Base-by-base conservation (phyloP, 73 alveolate genomes). In the Paraurostyla sp. region DNA sequence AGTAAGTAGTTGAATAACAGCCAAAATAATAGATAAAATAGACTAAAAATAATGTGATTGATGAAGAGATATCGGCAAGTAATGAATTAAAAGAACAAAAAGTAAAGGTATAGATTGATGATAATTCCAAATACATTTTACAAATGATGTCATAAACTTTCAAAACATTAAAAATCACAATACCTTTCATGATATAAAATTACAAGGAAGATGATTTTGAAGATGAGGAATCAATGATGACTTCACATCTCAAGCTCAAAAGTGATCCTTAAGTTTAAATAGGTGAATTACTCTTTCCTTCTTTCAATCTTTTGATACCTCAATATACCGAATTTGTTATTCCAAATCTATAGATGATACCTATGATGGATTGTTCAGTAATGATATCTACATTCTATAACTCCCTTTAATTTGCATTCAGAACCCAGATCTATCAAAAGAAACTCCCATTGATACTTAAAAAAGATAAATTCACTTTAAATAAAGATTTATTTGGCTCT, bases 211-310 rank as follows among this genome's bases (percentile, higher is more conserved):
- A 73, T 6, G 87, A 73, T 40, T 45, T 43, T 48, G 30, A 59
- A 7, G 49, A 59, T 30, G 48, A 29, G 23, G 36, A 22, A 22
- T 1, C 16, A 2, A 22, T 65, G 40, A 38, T 7, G 58, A 36
- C 7, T 15, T 38, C 82, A 65, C 13, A 65, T 4, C 2, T 36
- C 23, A 73, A 45, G 30, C 51, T 0, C 3, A 25, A 40, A 36
- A 40, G 11, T 38, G 83, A 69, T 7, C 33, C 62, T 38, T 38
- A 45, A 73, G 59, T 48, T 43, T 48, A n/a, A 0, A 42, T 73
- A 9, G 87, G 87, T 0, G 87, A 73, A 45, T 29, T 73, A 27
- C 71, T 73, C 2, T 73, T 48, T 36, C 87, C 87, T 13, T 73
- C 87, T 15, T 73, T 73, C 71, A 73, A 73, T 36, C 41, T 48